phyloP scores from a whole-genome alignment of 768 basidiomycete genomes.

The Naganishia friedmannii region DNA sequence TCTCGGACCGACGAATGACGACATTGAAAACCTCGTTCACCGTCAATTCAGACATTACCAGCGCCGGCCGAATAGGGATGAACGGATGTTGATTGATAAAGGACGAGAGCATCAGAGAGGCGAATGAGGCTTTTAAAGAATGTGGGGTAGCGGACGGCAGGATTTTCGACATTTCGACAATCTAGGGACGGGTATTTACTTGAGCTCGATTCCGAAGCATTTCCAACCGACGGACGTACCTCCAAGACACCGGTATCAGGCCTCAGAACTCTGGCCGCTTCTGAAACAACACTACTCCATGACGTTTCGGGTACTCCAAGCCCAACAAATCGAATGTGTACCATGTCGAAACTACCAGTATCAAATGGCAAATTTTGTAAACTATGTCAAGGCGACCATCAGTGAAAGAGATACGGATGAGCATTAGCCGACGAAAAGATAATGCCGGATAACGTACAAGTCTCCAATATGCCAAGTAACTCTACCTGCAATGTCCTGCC shows the following conservation, averaged over 20 bases:
- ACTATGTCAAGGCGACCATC: conserved; percentile 28
- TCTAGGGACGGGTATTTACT: conserved; percentile 15
- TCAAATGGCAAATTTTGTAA: conserved; percentile 48
- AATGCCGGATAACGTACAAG: conserved; percentile 39
- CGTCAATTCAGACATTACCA: conserved; percentile 31
- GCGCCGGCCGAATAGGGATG: conserved; percentile 40
- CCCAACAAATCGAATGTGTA: conserved; percentile 46
- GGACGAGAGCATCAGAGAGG: conserved; percentile 39
- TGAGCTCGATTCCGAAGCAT: conserved; percentile 28
- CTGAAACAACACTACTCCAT: conserved; percentile 45
- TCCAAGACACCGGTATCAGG: conserved; percentile 44
- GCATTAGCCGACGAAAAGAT: neutral
- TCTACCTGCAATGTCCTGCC: conserved; percentile 40
- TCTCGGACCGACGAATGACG: conserved; percentile 21
- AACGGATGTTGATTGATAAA: conserved; percentile 41
- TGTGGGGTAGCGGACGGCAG: conserved; percentile 34
- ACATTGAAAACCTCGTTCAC: conserved; percentile 32
- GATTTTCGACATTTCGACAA: conserved; percentile 38
- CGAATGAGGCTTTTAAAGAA: conserved; percentile 39
- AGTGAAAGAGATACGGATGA: neutral
- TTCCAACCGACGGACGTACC: conserved; percentile 20
- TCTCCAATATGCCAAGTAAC: conserved; percentile 46
- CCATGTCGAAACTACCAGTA: conserved; percentile 48
- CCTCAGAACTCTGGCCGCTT: conserved; percentile 44
- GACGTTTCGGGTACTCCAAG: conserved; percentile 46